Percentiles rank a stretch among this genome's conserved stretches.
These are phyloP conservation scores for Nothophaeocryptopus gaeumannii DNA, from an alignment of 2,329 filamentous ascomycete genomes.

Conservation along the genomic window DNA sequence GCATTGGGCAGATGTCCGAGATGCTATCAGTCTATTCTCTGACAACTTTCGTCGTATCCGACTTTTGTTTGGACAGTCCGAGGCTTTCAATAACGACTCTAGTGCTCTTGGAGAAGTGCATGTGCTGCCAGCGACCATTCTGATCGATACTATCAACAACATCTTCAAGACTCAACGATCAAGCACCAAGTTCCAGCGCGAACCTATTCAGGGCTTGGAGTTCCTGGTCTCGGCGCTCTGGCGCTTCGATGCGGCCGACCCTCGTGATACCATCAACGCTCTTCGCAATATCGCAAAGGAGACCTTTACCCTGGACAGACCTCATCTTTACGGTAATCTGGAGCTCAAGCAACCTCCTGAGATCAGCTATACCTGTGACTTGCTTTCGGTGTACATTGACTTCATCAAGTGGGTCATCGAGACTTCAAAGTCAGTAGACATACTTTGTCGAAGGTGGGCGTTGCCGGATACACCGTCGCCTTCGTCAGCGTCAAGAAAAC, in stretches of 20 bases:
- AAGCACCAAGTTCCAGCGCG: not conserved
- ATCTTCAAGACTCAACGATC: too few species aligned
- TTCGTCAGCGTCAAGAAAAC: too few species aligned
- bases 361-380: slow-evolving; percentile 7
- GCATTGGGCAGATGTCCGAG: slow-evolving; percentile 14
- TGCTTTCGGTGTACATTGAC: slow-evolving; percentile 19
- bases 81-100: not conserved
- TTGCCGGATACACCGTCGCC: not conserved
- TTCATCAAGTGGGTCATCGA: slow-evolving; percentile 20
- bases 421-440: slow-evolving; percentile 22
- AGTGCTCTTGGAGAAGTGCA: slow-evolving; percentile 2
- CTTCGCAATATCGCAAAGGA: too few species aligned
- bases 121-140: slow-evolving; percentile 1
- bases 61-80: not conserved
- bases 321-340: too few species aligned
- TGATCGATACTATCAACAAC: slow-evolving; percentile 7
- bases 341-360: too few species aligned
- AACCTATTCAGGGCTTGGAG: slow-evolving; percentile 8
- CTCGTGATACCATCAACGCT: slow-evolving; percentile 6
- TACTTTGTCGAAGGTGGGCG: slow-evolving; percentile 28
- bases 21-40: slow-evolving; percentile 11
- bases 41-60: slow-evolving; percentile 6
- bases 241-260: not conserved
- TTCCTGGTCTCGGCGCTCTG: slow-evolving; percentile 9
- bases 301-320: too few species aligned